Conservation (phyloP, 306 rosid species). For the Cucumis sativus region Cucumber_9930_V3 NC_026660.2:4292501-4293000, state of each 20-base stretch:
- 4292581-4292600: slow-evolving; percentile 75
- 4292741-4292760: not conserved
- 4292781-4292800: not conserved
- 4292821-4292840: not conserved
- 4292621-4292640: slow-evolving; percentile 94
- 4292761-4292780: not conserved
- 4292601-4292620: slow-evolving; percentile 89
- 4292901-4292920: not conserved
- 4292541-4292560: not conserved
- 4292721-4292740: not conserved
- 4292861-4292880: not conserved
- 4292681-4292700: not conserved
- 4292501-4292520: slow-evolving; percentile 9
- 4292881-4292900: not conserved
- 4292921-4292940: not conserved
- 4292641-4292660: slow-evolving; percentile 75
- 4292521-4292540: slow-evolving; percentile 4
- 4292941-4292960: not conserved
- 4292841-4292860: not conserved
- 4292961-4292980: no score
- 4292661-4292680: slow-evolving; percentile 26
- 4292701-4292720: not conserved
- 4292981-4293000: no score
- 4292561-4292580: slow-evolving; percentile 45
- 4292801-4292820: not conserved